Percentiles rank a stretch among this genome's conserved stretches.
Evolutionary conservation across 768 basidiomycete genomes (phyloP).

Genomic region (Pisolithus marmoratus): DNA sequence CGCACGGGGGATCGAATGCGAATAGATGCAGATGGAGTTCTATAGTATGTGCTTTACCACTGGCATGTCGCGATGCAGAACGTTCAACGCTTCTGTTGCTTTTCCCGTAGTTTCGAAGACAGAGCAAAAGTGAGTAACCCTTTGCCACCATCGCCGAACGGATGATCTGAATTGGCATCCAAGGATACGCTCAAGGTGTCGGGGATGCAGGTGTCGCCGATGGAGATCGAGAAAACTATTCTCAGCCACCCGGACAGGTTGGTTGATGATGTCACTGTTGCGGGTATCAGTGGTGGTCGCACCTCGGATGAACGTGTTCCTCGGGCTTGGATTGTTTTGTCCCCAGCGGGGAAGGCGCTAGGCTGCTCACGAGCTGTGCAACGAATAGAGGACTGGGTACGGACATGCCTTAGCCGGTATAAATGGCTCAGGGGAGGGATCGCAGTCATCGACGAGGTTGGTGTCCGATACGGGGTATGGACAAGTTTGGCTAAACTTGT

Average conservation of each 20-base stretch:
- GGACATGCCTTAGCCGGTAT: conserved; percentile 60
- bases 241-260: conserved; percentile 56
- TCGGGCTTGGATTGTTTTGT: conserved; percentile 74
- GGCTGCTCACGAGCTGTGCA: conserved; percentile 38
- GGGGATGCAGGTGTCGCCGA: conserved; percentile 74
- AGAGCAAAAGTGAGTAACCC: conserved; percentile 53
- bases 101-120: conserved; percentile 55
- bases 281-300: conserved; percentile 67
- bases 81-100: background rate
- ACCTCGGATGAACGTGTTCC: conserved; percentile 70
- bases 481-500: background rate
- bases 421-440: conserved; percentile 77
- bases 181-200: conserved; percentile 80
- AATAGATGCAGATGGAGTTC: conserved; percentile 52
- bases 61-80: background rate
- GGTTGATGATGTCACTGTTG: conserved; percentile 63
- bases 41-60: conserved; percentile 46
- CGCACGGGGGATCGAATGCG: conserved; percentile 68
- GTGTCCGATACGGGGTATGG: conserved; percentile 13
- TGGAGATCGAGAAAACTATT: conserved; percentile 67
- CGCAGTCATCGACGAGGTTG: conserved; percentile 55
- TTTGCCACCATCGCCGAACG: conserved; percentile 6
- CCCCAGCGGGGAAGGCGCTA: conserved; percentile 42
- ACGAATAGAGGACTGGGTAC: conserved; percentile 56
- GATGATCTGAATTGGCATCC: background rate